Conservation (phyloP, 2,329 filamentous ascomycete species). For the Cytospora piceae region DNA sequence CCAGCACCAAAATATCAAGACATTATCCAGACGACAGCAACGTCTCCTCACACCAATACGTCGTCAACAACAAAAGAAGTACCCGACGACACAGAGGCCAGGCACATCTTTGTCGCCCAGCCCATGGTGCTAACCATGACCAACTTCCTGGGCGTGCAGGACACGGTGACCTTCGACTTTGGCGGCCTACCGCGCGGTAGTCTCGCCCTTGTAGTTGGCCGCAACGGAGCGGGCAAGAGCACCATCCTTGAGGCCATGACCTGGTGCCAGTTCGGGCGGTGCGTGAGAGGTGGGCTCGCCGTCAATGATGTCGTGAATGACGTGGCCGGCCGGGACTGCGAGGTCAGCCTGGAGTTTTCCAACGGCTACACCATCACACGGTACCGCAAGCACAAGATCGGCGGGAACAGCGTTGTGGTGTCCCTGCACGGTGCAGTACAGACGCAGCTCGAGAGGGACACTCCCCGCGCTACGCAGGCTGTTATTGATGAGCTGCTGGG, state of each 20-base stretch:
- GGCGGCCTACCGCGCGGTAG: constrained; percentile 34
- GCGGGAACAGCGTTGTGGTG: constrained; percentile 37
- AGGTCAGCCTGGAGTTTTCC: constrained; percentile 37
- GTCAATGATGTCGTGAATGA: constrained; percentile 41
- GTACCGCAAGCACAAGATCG: constrained; percentile 36
- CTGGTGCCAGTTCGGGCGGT: constrained; percentile 42
- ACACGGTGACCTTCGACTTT: constrained; percentile 37
- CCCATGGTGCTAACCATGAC: constrained; percentile 37
- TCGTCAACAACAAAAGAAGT: background rate
- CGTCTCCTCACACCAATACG: background rate
- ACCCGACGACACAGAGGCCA: background rate
- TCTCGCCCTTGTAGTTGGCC: constrained; percentile 38
- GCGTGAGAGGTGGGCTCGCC: constrained; percentile 37
- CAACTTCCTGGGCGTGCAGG: constrained; percentile 42
- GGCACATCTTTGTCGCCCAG: constrained; percentile 36
- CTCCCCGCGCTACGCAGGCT: constrained; percentile 34
- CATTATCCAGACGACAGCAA: background rate
- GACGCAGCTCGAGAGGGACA: constrained; percentile 36
- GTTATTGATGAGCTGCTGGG: constrained; percentile 39
- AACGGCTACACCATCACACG: constrained; percentile 40
- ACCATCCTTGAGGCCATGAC: constrained; percentile 41
- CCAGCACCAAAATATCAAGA: constrained; percentile 11
- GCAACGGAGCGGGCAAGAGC: constrained; percentile 41
- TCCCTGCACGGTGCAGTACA: constrained; percentile 36
- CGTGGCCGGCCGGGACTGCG: constrained; percentile 35